phyloP scores from a whole-genome alignment of 495 filamentous ascomycete species.

The Aspergillus steynii region DNA sequence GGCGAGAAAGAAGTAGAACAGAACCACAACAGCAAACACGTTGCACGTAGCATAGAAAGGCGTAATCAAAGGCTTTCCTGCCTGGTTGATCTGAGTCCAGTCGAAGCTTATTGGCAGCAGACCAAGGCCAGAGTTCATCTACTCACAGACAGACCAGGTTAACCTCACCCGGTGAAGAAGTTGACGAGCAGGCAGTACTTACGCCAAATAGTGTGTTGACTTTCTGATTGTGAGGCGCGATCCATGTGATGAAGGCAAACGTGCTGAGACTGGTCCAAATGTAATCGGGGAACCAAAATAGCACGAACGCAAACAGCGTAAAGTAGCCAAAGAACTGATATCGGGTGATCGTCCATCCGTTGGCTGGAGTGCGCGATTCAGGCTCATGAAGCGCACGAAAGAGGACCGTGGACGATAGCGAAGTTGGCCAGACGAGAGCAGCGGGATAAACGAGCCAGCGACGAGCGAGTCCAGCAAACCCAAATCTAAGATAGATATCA shows the following conservation, averaged over 20 bases:
- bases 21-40: constrained; percentile 55
- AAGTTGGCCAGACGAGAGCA: constrained; percentile 36
- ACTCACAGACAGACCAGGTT: constrained; percentile 13
- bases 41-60: constrained; percentile 66
- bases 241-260: constrained; percentile 64
- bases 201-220: constrained; percentile 69
- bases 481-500: constrained; percentile 27
- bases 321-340: constrained; percentile 57
- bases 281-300: constrained; percentile 76
- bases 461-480: constrained; percentile 63
- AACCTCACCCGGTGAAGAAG: too few relatives aligned
- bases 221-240: constrained; percentile 56
- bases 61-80: constrained; percentile 55
- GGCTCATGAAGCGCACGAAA: constrained; percentile 49
- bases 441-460: constrained; percentile 59
- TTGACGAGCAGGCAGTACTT: constrained; percentile 51
- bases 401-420: constrained; percentile 28
- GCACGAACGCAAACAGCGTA: constrained; percentile 47
- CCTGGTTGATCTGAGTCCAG: constrained; percentile 49
- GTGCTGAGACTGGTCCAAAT: constrained; percentile 67
- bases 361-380: constrained; percentile 40
- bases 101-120: constrained; percentile 80
- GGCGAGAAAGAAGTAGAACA: constrained; percentile 54
- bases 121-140: constrained; percentile 73
- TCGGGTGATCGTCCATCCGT: constrained; percentile 56